Evolutionary conservation across 345 rosid species (phyloP).

Genomic region (Corymbia maculata): DNA sequence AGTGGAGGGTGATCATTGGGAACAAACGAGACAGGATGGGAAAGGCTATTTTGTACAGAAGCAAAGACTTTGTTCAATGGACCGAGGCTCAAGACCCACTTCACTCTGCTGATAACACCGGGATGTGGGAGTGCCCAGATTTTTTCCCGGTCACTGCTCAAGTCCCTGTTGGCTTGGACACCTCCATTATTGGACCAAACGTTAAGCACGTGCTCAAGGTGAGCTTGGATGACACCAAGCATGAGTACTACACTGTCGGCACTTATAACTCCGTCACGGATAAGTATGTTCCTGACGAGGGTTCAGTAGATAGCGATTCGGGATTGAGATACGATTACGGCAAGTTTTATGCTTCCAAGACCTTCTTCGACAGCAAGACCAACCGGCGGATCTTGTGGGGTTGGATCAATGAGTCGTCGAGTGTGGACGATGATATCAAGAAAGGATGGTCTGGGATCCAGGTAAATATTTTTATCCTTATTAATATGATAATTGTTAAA

Average conservation of each 20-base stretch:
- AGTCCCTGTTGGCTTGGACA: conserved; percentile 18
- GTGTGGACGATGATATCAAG: neutral
- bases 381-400: conserved; percentile 46
- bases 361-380: conserved; percentile 33
- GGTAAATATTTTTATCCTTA: conserved; percentile 10
- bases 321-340: conserved; percentile 51
- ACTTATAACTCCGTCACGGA: conserved; percentile 18
- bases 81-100: conserved; percentile 13
- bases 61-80: conserved; percentile 37
- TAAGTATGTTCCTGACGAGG: conserved; percentile 14
- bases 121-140: conserved; percentile 62
- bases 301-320: conserved; percentile 5
- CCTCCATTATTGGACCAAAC: conserved; percentile 6
- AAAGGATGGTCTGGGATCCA: conserved; percentile 65
- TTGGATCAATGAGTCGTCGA: conserved; percentile 47
- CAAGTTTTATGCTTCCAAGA: conserved; percentile 56
- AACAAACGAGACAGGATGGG: conserved; percentile 10
- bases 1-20: conserved; percentile 31
- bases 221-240: conserved; percentile 25
- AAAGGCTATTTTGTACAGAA: conserved; percentile 21
- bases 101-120: conserved; percentile 16
- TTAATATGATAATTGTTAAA: neutral
- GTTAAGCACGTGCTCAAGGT: conserved; percentile 39
- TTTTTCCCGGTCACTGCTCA: conserved; percentile 26
- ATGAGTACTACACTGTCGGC: conserved; percentile 38